These are phyloP conservation scores for Tetrapisispora phaffii DNA, from an alignment of 805 yeast genomes.

Conservation along the genomic window DNA sequence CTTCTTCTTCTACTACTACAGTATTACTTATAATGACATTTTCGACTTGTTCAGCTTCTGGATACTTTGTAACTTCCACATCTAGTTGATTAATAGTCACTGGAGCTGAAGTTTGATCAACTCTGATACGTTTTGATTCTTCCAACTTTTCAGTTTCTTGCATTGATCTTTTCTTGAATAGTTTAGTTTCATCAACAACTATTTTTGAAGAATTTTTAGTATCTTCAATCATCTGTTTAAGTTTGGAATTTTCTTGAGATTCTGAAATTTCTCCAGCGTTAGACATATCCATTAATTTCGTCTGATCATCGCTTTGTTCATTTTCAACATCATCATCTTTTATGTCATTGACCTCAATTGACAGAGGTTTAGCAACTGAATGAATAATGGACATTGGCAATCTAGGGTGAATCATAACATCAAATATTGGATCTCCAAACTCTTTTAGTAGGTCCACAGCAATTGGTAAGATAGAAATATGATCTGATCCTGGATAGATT, in stretches of 20 bases:
- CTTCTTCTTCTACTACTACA: background rate
- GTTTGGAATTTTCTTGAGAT: background rate
- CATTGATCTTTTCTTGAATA: slow-evolving; percentile 9
- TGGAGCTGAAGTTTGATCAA: background rate
- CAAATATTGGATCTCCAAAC: slow-evolving; percentile 39
- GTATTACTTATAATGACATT: background rate
- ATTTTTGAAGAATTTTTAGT: slow-evolving; percentile 7
- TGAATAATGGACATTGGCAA: slow-evolving; percentile 43
- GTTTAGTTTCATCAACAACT: slow-evolving; percentile 2
- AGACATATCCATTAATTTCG: background rate
- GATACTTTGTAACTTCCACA: background rate
- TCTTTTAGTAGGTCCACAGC: slow-evolving; percentile 42
- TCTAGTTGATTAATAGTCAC: background rate
- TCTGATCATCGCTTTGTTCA: background rate
- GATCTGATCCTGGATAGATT: slow-evolving; percentile 56
- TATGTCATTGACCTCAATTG: slow-evolving; percentile 5
- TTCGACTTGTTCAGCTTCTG: background rate
- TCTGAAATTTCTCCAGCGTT: background rate
- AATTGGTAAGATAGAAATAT: slow-evolving; percentile 62
- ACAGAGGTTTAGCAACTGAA: slow-evolving; percentile 9
- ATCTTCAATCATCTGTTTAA: background rate
- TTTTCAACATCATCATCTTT: slow-evolving; percentile 6
- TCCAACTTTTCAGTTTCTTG: slow-evolving; percentile 7
- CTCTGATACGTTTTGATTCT: slow-evolving; percentile 4
- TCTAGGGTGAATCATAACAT: slow-evolving; percentile 64